phyloP scores from a whole-genome alignment of 371 early-diverging fungal species.

The Mortierella sp. region DNA sequence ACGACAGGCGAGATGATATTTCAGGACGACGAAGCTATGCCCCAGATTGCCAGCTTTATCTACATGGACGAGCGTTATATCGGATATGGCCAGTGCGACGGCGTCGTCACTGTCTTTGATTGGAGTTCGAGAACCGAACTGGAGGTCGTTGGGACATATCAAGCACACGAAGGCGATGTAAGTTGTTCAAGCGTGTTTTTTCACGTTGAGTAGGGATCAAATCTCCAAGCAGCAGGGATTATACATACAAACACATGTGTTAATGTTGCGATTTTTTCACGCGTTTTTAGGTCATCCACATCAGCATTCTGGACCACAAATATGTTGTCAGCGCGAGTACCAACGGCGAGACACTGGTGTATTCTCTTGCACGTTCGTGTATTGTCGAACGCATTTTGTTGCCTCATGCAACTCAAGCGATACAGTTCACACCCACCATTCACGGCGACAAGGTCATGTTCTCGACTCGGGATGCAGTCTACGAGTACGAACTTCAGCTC shows the following conservation, averaged over 20 bases:
- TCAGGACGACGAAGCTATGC: conserved; percentile 48
- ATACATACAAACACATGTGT: neutral
- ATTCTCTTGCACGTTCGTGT: conserved; percentile 26
- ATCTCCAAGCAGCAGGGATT: neutral
- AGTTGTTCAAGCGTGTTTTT: neutral
- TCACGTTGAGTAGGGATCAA: neutral
- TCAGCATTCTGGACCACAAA: conserved; percentile 34
- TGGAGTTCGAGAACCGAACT: conserved; percentile 46
- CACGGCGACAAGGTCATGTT: conserved; percentile 56
- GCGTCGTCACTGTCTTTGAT: conserved; percentile 48
- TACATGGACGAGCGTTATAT: conserved; percentile 48
- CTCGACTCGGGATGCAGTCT: conserved; percentile 52
- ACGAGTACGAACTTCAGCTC: conserved; percentile 51
- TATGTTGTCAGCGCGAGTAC: conserved; percentile 51
- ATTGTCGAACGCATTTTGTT: conserved; percentile 42
- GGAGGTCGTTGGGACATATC: conserved; percentile 40
- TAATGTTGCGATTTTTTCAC: neutral
- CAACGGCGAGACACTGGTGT: conserved; percentile 51
- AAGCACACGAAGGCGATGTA: conserved; percentile 55
- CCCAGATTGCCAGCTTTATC: conserved; percentile 46
- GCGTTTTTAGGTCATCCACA: conserved; percentile 37
- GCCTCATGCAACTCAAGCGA: conserved; percentile 52
- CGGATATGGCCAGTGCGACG: conserved; percentile 51
- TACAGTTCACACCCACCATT: conserved; percentile 51
- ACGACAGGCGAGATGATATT: conserved; percentile 45